phyloP scores from a whole-genome alignment of 331 rosid species.

The Quercus phellos region DNA sequence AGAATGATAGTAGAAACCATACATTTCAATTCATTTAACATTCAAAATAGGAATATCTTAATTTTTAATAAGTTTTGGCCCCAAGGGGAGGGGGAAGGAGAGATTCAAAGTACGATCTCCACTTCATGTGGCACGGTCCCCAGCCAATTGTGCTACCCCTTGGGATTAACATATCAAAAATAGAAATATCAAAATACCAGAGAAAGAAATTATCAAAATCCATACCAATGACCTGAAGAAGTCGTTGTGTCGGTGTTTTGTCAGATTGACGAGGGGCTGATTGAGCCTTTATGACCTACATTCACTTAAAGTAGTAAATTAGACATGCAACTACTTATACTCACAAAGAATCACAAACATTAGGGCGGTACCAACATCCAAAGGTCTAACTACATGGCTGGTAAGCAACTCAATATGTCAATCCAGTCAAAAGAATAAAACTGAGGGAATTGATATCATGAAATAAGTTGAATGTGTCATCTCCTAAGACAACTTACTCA shows the following conservation, averaged over 20 bases:
- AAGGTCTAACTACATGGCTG: neutral
- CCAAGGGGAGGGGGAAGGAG: no score
- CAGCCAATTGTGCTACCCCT: no score
- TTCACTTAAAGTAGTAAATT: constrained; percentile 16
- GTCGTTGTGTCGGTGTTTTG: constrained; percentile 55
- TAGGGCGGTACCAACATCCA: constrained; percentile 6
- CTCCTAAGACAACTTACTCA: neutral
- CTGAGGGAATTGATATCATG: neutral
- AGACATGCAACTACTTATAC: constrained; percentile 18
- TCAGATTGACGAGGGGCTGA: constrained; percentile 64
- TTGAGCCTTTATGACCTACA: constrained; percentile 63
- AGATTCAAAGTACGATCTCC: no score
- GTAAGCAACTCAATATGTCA: neutral
- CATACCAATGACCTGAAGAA: constrained; percentile 96
- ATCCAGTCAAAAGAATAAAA: neutral
- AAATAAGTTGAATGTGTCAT: neutral
- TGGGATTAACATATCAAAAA: neutral
- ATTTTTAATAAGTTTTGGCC: no score
- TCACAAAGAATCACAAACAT: constrained; percentile 7
- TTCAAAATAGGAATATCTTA: neutral
- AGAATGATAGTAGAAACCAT: neutral
- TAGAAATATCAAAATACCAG: constrained; percentile 12
- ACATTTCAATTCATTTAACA: neutral
- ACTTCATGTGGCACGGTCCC: no score
- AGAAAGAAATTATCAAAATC: constrained; percentile 13